Conservation (phyloP, 306 rosid genomes). For the Rosa multiflora region DNA sequence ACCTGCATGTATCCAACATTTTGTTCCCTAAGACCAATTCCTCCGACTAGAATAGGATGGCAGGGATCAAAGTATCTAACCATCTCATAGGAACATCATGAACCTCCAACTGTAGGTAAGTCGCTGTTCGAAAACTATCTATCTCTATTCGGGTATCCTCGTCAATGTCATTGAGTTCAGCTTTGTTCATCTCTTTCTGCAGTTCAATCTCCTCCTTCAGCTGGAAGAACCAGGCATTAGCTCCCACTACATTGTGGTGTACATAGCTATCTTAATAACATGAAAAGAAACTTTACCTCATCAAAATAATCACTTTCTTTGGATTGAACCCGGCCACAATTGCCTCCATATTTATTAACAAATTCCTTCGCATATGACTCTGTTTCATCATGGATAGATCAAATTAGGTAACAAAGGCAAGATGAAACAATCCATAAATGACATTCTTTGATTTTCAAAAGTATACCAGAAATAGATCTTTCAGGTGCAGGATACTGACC, state of each 20-base stretch:
- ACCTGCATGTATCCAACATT: constrained; percentile 96
- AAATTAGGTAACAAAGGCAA: constrained; percentile 32
- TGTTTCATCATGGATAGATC: constrained; percentile 46
- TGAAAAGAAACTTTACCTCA: constrained; percentile 49
- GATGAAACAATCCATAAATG: not conserved
- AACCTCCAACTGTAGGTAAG: constrained; percentile 82
- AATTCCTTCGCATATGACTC: constrained; percentile 58
- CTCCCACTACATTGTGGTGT: constrained; percentile 4
- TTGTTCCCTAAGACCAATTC: constrained; percentile 82
- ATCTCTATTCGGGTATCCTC: constrained; percentile 70
- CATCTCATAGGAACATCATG: constrained; percentile 80
- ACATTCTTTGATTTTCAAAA: constrained; percentile 10
- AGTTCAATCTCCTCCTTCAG: constrained; percentile 79
- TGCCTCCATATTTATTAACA: constrained; percentile 37
- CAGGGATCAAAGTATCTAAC: constrained; percentile 81
- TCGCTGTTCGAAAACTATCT: constrained; percentile 81
- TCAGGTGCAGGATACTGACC: constrained; percentile 65
- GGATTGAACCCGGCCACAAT: constrained; percentile 41
- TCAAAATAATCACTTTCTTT: constrained; percentile 68
- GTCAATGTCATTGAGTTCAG: constrained; percentile 84
- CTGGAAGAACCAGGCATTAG: constrained; percentile 43
- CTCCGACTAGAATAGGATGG: constrained; percentile 91
- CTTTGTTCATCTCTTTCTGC: constrained; percentile 74
- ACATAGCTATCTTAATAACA: not conserved
- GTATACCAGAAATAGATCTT: too few species aligned